Evolutionary conservation across 1,284 basidiomycete species (phyloP).

Genomic region (Cryptococcus maquisensis): DNA sequence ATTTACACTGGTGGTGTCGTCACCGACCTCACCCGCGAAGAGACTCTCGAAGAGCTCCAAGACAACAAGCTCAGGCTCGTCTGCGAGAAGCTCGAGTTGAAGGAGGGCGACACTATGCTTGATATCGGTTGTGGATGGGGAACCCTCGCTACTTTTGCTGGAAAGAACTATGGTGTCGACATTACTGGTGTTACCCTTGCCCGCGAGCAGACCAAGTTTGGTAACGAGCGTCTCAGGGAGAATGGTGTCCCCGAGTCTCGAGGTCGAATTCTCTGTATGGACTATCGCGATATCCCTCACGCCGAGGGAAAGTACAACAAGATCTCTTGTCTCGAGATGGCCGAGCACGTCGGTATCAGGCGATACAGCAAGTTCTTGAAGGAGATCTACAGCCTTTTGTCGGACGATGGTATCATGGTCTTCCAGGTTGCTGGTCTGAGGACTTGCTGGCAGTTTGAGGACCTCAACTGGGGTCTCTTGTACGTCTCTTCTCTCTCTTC

Average conservation of each 20-base stretch:
- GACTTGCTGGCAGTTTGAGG: constrained; percentile 94
- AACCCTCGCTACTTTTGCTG: constrained; percentile 87
- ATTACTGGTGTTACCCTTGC: constrained; percentile 91
- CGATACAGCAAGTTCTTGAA: constrained; percentile 84
- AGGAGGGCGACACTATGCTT: constrained; percentile 76
- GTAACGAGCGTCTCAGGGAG: constrained; percentile 76
- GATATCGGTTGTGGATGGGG: constrained; percentile 98
- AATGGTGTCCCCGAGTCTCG: constrained; percentile 73
- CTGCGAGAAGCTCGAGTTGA: constrained; percentile 87
- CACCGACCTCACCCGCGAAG: constrained; percentile 65
- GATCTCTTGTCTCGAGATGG: constrained; percentile 97
- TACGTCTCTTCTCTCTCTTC: constrained; percentile 16
- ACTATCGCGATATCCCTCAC: constrained; percentile 88
- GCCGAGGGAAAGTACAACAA: constrained; percentile 80
- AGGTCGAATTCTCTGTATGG: constrained; percentile 88
- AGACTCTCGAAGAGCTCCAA: constrained; percentile 92
- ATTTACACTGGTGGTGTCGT: constrained; percentile 95
- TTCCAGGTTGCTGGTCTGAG: constrained; percentile 95
- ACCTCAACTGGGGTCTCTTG: constrained; percentile 78
- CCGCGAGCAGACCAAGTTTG: constrained; percentile 87
- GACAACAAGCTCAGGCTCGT: constrained; percentile 97
- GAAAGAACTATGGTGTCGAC: constrained; percentile 94
- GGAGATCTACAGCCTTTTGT: constrained; percentile 88
- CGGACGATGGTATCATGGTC: constrained; percentile 91
- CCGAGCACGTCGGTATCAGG: constrained; percentile 96